Conservation (phyloP, 108 stramenopile species). For the Discostella stelligeroides region DNA sequence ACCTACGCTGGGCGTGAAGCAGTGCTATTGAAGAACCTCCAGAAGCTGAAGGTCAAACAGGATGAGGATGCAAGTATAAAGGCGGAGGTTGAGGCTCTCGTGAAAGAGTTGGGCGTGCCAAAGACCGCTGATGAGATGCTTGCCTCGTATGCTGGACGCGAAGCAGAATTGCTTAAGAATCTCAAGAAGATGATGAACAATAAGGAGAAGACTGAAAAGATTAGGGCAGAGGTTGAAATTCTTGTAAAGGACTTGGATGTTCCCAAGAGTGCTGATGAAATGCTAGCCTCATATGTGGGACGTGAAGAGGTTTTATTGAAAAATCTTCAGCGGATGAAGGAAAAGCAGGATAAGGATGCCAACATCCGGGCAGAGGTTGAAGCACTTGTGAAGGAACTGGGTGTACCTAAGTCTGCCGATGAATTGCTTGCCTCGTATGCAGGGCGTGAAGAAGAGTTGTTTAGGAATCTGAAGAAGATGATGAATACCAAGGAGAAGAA, state of each 20-base stretch:
- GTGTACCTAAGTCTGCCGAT: constrained; percentile 5
- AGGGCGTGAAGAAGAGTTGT: constrained; percentile 19
- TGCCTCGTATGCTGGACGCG: constrained; percentile 1
- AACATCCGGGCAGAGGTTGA: neutral
- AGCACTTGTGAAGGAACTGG: constrained; percentile 3
- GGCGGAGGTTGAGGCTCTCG: constrained; percentile 3
- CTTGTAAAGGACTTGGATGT: constrained; percentile 2
- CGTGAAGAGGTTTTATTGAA: constrained; percentile 19
- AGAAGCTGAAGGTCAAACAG: constrained; percentile 4
- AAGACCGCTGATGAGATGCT: constrained; percentile 13
- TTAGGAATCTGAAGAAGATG: constrained; percentile 17
- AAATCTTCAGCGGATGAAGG: constrained; percentile 8
- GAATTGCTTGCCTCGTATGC: constrained; percentile 11
- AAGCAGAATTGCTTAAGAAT: constrained; percentile 10
- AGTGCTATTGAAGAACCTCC: neutral
- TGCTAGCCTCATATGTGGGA: constrained; percentile 17
- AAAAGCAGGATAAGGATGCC: constrained; percentile 8
- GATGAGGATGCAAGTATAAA: neutral
- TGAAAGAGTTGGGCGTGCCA: neutral
- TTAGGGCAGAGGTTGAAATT: neutral
- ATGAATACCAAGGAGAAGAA: neutral
- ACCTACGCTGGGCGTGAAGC: neutral
- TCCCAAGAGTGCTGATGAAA: constrained; percentile 13
- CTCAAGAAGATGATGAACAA: constrained; percentile 8
- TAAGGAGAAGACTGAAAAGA: constrained; percentile 2